Evolutionary conservation across 1,139 yeast species (phyloP), one percentile per base, ranked within the genome.

Genomic region (Hyphopichia khmerensis): DNA sequence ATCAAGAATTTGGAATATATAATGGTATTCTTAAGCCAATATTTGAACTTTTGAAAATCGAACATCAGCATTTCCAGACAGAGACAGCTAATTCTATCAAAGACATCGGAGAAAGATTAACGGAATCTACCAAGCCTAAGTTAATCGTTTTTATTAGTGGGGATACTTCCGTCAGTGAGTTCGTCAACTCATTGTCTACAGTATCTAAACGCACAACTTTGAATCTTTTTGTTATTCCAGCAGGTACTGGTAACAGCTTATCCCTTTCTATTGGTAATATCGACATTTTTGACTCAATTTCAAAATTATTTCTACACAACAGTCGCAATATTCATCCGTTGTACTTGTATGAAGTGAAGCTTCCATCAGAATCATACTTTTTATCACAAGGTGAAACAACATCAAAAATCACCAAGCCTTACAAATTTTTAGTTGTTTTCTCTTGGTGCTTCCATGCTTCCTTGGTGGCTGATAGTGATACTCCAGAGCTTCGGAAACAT

Each of bases 361-460:
- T 88, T 46, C 88, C 91, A 0, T 49, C 55, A 2, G 78, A 74
- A 0, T 64, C 80, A 1, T 55, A 54, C 36, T 52, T 56, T 36
- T 45, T 64, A 10, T 50, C 55, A 2, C 64, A 59, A 27, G 61
- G 63, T 34, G 53, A 52, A 4, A 48, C 46, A 21, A 44, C 41
- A 0, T 43, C 38, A 1, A 51, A 49, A 2, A 47, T 63, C 4
- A 44, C 49, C 3, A 45, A 54, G 1, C 57, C 72, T 1, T 59
- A 75, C 33, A 54, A 59, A 38, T 84, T 87, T 47, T 53, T 83
- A 26, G 88, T 87, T 2, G 95, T 89, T 2, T 69, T 82, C 0
- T 87, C 96, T 0, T 84, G 96, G 89, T 95, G 84, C 1, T 79
- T 88, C 49, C 97, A 90, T 62, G 91, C 96, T 1, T 77, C 91